These are phyloP conservation scores for Xylaria polymorpha DNA, from an alignment of 2,329 filamentous ascomycete species.

Conservation along the genomic window DNA sequence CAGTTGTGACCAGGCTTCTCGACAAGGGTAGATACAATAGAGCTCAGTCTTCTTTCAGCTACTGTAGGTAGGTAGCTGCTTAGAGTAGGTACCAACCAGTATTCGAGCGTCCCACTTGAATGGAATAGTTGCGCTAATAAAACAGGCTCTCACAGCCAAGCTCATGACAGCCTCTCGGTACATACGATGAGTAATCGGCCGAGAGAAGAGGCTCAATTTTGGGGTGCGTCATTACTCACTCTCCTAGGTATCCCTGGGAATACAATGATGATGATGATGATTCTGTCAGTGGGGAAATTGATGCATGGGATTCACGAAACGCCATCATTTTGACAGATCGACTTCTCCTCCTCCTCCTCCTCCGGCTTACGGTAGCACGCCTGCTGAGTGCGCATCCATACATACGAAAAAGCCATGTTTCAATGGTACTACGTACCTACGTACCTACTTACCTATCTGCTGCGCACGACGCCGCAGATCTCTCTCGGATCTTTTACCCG, in stretches of 20 bases:
- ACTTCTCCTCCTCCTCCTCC: constrained; percentile 5
- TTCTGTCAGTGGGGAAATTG: constrained; percentile 14
- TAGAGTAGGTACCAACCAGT: no score
- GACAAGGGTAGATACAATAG: no score
- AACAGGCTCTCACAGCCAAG: neutral
- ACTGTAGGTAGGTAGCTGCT: no score
- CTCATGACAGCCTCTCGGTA: neutral
- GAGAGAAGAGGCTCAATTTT: neutral
- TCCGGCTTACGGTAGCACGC: constrained; percentile 17
- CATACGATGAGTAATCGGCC: neutral
- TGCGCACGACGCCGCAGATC: constrained; percentile 17
- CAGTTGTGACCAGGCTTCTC: neutral
- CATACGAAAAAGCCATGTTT: constrained; percentile 7
- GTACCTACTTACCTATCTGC: constrained; percentile 14
- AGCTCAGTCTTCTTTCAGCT: no score
- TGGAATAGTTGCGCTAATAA: neutral
- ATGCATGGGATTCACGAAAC: constrained; percentile 36
- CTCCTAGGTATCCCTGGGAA: neutral
- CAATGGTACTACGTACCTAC: constrained; percentile 1
- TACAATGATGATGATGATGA: neutral
- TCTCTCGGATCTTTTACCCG: constrained; percentile 13
- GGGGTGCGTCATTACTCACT: constrained; percentile 7
- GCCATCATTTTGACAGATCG: constrained; percentile 32
- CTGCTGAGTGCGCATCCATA: constrained; percentile 6
- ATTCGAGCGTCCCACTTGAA: constrained; percentile 1